A percentile compares a stretch with the other conserved stretches of the same genome.
Conservation (phyloP, 805 yeast genomes). For the Yamadazyma tumulicola region DNA sequence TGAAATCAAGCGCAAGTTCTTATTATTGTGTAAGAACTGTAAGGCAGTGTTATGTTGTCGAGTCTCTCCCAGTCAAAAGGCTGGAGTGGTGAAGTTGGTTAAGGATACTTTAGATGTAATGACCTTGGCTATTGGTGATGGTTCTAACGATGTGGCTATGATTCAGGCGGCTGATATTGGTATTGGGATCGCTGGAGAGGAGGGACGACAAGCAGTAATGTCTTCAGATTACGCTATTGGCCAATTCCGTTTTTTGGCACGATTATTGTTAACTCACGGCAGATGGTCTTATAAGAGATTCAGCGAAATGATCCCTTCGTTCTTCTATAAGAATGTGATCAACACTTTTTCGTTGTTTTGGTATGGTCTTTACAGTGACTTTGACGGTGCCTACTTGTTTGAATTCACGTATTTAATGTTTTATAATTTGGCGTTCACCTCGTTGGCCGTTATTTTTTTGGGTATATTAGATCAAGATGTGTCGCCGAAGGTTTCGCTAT, state of each 20-base stretch:
- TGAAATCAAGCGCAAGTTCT: slow-evolving; percentile 53
- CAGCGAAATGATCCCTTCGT: slow-evolving; percentile 79
- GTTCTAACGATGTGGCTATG: slow-evolving; percentile 89
- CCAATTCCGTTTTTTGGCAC: slow-evolving; percentile 69
- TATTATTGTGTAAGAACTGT: slow-evolving; percentile 74
- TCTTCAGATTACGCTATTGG: slow-evolving; percentile 84
- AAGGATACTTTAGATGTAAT: slow-evolving; percentile 70
- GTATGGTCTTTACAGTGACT: slow-evolving; percentile 72
- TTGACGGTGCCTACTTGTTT: slow-evolving; percentile 75
- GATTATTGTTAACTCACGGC: slow-evolving; percentile 73
- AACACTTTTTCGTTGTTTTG: slow-evolving; percentile 74
- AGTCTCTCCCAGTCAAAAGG: slow-evolving; percentile 86
- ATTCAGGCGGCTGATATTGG: slow-evolving; percentile 86
- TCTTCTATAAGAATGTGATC: slow-evolving; percentile 75
- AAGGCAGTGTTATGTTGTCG: slow-evolving; percentile 81
- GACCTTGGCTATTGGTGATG: slow-evolving; percentile 88
- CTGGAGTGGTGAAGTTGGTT: slow-evolving; percentile 78
- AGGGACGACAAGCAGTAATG: slow-evolving; percentile 88
- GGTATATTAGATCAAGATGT: slow-evolving; percentile 84
- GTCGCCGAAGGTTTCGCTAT: slow-evolving; percentile 58
- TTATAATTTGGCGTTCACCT: slow-evolving; percentile 79
- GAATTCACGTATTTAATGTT: slow-evolving; percentile 80
- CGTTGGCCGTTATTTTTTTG: slow-evolving; percentile 73
- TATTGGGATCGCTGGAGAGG: slow-evolving; percentile 89
- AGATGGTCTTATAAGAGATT: slow-evolving; percentile 83